Percentiles rank a stretch among this genome's conserved stretches.
Conservation (phyloP, 2,329 filamentous ascomycete genomes). For the Fusarium pseudocircinatum region DNA sequence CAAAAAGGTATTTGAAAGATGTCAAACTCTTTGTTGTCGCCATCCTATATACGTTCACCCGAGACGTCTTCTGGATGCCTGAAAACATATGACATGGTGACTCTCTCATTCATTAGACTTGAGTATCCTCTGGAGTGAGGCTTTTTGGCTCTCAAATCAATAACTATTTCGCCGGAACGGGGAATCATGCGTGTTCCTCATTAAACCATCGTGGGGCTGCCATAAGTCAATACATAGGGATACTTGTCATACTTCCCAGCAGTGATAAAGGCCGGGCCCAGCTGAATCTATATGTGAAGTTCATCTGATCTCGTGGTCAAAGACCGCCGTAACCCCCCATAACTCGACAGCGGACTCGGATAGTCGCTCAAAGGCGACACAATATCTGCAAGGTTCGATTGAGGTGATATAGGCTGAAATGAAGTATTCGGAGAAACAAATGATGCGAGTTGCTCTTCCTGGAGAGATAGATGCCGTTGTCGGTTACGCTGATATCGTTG, state of each 20-base stretch:
- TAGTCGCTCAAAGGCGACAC: constrained; percentile 41
- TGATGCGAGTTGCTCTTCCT: constrained; percentile 13
- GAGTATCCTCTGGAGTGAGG: neutral
- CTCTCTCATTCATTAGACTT: neutral
- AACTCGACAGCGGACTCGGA: constrained; percentile 37
- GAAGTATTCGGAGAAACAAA: constrained; percentile 21
- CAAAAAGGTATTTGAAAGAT: neutral
- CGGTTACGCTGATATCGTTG: neutral
- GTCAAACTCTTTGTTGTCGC: neutral
- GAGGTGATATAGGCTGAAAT: constrained; percentile 23
- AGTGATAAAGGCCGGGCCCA: neutral
- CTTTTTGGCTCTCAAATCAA: neutral
- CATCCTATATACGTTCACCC: neutral
- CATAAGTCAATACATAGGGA: neutral
- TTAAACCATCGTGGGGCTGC: neutral
- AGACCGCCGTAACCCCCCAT: constrained; percentile 35
- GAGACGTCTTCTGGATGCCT: neutral
- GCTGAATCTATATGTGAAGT: constrained; percentile 17
- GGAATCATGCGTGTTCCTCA: neutral
- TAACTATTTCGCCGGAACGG: neutral
- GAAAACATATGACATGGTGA: neutral
- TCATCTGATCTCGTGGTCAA: constrained; percentile 42
- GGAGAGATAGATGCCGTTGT: constrained; percentile 22
- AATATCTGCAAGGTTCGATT: constrained; percentile 35
- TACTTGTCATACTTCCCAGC: neutral